A percentile compares a stretch with the other conserved stretches of the same genome.
Evolutionary conservation across 805 yeast genomes (phyloP).

Genomic region (Sugiyamaella smithiae): DNA sequence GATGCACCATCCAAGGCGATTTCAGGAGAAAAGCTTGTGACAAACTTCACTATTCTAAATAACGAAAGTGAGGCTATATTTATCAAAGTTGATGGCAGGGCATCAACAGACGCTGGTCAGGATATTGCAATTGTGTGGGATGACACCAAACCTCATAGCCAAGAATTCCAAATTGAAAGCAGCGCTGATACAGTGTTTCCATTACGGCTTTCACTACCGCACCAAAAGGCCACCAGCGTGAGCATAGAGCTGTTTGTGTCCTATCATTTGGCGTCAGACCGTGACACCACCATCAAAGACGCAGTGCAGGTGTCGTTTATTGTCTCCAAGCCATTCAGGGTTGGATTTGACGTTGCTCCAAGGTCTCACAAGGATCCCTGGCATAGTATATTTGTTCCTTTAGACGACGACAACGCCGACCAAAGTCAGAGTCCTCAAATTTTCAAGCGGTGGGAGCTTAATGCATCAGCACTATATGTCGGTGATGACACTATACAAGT

Average conservation of each 20-base stretch:
- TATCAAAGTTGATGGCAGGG: conserved; percentile 20
- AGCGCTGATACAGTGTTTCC: neutral
- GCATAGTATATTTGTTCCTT: conserved; percentile 38
- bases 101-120: conserved; percentile 14
- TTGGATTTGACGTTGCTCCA: conserved; percentile 37
- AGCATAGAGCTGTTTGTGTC: conserved; percentile 20
- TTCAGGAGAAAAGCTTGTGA: conserved; percentile 28
- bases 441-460: conserved; percentile 35
- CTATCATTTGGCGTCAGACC: conserved; percentile 21
- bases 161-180: neutral
- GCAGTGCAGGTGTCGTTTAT: conserved; percentile 28
- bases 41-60: conserved; percentile 23
- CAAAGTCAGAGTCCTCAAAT: conserved; percentile 30
- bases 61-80: conserved; percentile 28
- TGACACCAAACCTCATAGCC: neutral
- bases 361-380: conserved; percentile 33
- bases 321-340: conserved; percentile 36
- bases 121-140: conserved; percentile 15
- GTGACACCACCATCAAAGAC: conserved; percentile 29
- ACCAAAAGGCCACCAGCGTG: conserved; percentile 13
- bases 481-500: conserved; percentile 24
- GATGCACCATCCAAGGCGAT: conserved; percentile 23
- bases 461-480: conserved; percentile 29
- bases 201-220: conserved; percentile 2
- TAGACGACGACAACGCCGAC: conserved; percentile 13